phyloP scores from a whole-genome alignment of 805 yeast species.

The Maudiozyma turicensis region DNA sequence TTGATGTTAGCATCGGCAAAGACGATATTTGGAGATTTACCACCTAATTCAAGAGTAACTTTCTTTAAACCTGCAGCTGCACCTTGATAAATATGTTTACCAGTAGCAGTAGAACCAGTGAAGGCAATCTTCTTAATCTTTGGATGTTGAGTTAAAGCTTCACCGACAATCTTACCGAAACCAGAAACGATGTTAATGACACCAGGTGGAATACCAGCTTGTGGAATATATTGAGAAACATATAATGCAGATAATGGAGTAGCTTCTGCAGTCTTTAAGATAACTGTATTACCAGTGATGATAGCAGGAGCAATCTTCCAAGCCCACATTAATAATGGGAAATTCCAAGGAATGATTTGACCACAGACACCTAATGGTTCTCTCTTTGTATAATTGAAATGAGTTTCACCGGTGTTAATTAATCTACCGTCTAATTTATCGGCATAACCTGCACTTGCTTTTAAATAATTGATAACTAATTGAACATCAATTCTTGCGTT shows the following conservation, averaged over 20 bases:
- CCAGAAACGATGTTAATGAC: slow-evolving; percentile 74
- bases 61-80: slow-evolving; percentile 72
- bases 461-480: slow-evolving; percentile 57
- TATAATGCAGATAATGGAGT: slow-evolving; percentile 76
- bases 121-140: slow-evolving; percentile 71
- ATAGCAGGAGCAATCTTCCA: slow-evolving; percentile 85
- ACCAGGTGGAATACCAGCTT: slow-evolving; percentile 79
- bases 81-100: slow-evolving; percentile 59
- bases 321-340: slow-evolving; percentile 79
- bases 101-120: slow-evolving; percentile 83
- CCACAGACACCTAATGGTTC: slow-evolving; percentile 89
- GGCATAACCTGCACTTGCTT: slow-evolving; percentile 80
- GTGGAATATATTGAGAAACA: slow-evolving; percentile 50
- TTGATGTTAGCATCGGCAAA: slow-evolving; percentile 65
- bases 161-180: slow-evolving; percentile 68
- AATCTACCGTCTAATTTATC: slow-evolving; percentile 55
- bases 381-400: slow-evolving; percentile 56
- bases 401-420: slow-evolving; percentile 52
- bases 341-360: slow-evolving; percentile 88
- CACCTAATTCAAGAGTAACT: slow-evolving; percentile 78
- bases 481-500: slow-evolving; percentile 72
- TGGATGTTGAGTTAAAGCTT: slow-evolving; percentile 58
- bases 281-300: slow-evolving; percentile 77
- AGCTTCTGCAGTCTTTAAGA: slow-evolving; percentile 79
- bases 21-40: slow-evolving; percentile 82